Conservation (phyloP, 1,284 basidiomycete species). For the Malassezia yamatoensis region DNA sequence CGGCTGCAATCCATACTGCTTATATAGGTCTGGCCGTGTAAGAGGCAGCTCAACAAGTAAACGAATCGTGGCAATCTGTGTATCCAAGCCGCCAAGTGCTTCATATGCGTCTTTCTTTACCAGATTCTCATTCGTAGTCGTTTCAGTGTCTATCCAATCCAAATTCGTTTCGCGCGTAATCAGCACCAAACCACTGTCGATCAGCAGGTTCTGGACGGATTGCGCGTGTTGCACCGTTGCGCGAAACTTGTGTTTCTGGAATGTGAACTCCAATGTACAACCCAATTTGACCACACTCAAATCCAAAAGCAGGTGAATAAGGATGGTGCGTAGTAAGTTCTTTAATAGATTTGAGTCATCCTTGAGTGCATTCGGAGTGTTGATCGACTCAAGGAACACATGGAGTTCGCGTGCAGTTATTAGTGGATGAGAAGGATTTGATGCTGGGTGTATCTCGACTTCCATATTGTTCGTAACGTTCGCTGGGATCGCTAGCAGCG, state of each 20-base stretch:
- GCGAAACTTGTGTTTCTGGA: constrained; percentile 14
- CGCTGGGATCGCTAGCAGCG: not conserved
- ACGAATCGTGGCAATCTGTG: constrained; percentile 77
- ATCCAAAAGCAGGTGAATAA: constrained; percentile 16
- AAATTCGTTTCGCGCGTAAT: constrained; percentile 33
- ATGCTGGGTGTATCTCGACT: not conserved
- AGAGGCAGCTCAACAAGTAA: constrained; percentile 92
- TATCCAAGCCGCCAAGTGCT: constrained; percentile 74
- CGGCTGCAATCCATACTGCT: constrained; percentile 60
- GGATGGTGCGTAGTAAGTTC: constrained; percentile 19
- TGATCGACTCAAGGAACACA: not conserved
- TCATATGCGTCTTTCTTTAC: constrained; percentile 51
- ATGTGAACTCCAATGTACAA: constrained; percentile 17
- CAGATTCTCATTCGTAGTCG: constrained; percentile 49
- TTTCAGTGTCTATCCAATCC: constrained; percentile 18
- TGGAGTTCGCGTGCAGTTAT: not conserved
- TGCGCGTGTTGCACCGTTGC: not conserved
- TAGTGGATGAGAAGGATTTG: not conserved
- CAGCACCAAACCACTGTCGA: constrained; percentile 19
- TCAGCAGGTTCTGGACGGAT: not conserved
- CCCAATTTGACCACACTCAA: constrained; percentile 20
- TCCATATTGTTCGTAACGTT: not conserved
- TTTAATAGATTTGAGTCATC: constrained; percentile 9
- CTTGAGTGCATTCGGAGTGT: not conserved
- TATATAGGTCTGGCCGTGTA: constrained; percentile 76